Evolutionary conservation across 768 basidiomycete genomes (phyloP), one percentile per base, ranked within the genome.

Genomic region (Mycena kentingensis): DNA sequence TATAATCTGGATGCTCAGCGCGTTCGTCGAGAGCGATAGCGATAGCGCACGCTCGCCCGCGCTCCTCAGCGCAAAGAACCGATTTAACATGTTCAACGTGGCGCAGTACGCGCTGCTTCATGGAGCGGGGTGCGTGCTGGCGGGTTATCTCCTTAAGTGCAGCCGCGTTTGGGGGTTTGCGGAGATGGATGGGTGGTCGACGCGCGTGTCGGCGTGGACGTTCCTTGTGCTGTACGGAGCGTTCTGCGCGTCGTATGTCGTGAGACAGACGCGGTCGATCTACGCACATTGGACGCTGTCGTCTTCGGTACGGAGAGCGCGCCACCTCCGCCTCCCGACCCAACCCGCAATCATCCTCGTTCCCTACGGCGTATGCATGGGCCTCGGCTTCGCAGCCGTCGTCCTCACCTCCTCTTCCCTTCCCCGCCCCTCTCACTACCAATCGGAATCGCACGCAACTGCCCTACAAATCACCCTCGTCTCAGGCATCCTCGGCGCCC

Each of bases 311-410:
- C n/a, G n/a, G n/a, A n/a, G 31, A 8, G 31, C 31, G 31, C 8
- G 10, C 10, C 60, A 60, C 36, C 41, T 62, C 51, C 44, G 49
- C 3, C 26, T 60, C n/a, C 48, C 48, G 19, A 53, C 49, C 4
- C n/a, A 21, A 5, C 57, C 57, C 13, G 49, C 31, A 5, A 21
- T 60, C 26, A 57, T 62, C 19, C 18, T 62, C 5, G 58, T 59
- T 3, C 58, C 58, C 2, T 62, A 62, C 47, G 61, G 61, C 3
- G 44, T 36, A 5, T 24, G 54, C 3, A 60, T 62, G 58, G 61
- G 61, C 3, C 15, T 60, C 7, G 61, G 51, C 13, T 51, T 62
- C 24, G 51, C 58, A 38, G 51, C 55, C 3, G 34, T 62, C 37
- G 55, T 41, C 7, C 51, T 60, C 22, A 55, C 55, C n/a, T 19